Evolutionary conservation across 2,329 filamentous ascomycete genomes (phyloP), one percentile per base, ranked within the genome.

Genomic region (Talaromyces sp.): DNA sequence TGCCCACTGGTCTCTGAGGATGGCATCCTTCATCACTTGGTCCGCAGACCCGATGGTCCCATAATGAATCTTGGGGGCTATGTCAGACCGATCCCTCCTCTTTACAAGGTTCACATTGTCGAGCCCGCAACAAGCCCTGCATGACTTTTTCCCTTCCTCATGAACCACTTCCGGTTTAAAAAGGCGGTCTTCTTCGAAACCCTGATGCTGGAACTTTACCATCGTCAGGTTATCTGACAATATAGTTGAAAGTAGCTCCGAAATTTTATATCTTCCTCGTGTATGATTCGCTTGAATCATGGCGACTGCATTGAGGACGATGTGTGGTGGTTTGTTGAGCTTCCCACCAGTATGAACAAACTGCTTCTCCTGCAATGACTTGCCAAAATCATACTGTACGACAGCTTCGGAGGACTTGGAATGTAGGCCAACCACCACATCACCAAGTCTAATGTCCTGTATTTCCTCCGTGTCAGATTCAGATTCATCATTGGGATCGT

Each of bases 331-430:
- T 6, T 29, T 55, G 14, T 59, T 59, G 8, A 59, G 52, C 24
- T 59, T 50, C n/a, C n/a, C n/a, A n/a, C 57, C 51, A 27, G 38
- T 26, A 55, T 21, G 41, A 55, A 59, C 35, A 55, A 59, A 59
- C 27, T 31, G 13, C 29, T 51, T 55, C 9, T 14, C 29, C 9
- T 59, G 51, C 27, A 55, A 21, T 50, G 58, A 59, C 41, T 65
- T 66, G n/a, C 67, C 64, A 58, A 68, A 66, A 64, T 68, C 66
- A 24, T 66, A 69, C 51, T 68, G 66, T n/a, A 68, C 62, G 21
- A 68, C 66, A 10, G 58, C 65, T 49, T 62, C 60, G 2, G 53
- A 46, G 0, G 53, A 27, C 14, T 65, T 64, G 7, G 60, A 56
- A 10, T 56, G 63, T 21, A 64, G n/a, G 19, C 64, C 62, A n/a